Evolutionary conservation across 2,329 filamentous ascomycete genomes (phyloP), one percentile per base, ranked within the genome.

Genomic region (Fusarium longipes): DNA sequence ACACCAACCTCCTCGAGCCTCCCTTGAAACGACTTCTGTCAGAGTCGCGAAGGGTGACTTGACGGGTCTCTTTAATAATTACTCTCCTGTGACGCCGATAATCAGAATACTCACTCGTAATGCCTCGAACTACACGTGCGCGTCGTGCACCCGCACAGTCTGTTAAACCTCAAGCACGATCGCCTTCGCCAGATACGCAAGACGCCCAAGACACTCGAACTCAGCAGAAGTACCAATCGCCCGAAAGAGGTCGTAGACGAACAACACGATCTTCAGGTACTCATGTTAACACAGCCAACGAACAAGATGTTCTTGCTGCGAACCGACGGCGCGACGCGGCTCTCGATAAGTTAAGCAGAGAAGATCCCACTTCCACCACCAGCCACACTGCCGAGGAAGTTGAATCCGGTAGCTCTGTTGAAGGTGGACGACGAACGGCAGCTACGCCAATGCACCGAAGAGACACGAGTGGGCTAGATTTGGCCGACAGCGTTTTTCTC

Each of bases 401-500:
- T 17, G 74, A 73, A 42, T 75, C 76, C 3, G 73, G 72, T 22
- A 75, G 74, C 60, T 77, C 77, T 8, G 70, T 80, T 17, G 80
- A 82, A 63, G 62, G 77, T 36, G 78, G 81, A 14, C 77, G 80
- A 25, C 77, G 76, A 44, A 76, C 74, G 10, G 71, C 74, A 27
- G 72, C 70, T 15, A 80, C 77, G 17, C 76, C 78, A 14, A 73
- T 69, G n/a, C 73, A 73, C 51, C 75, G 76, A 20, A 74, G 78
- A 14, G 81, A 85, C 47, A 80, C 77, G 5, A 83, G 82, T 1
- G 84, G 84, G 7, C 63, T 86, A 30, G 84, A 86, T 61, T 66
- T 83, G 50, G 79, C 78, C 40, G 83, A 85, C 57, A 79, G 81
- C 32, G 75, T 83, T 25, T 86, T 86, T 73, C 81, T 80, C 14